A percentile compares a stretch with the other conserved stretches of the same genome.
These are phyloP conservation scores for Aspergillus ochraceus DNA, from an alignment of 2,329 filamentous ascomycete species.

Conservation along the genomic window DNA sequence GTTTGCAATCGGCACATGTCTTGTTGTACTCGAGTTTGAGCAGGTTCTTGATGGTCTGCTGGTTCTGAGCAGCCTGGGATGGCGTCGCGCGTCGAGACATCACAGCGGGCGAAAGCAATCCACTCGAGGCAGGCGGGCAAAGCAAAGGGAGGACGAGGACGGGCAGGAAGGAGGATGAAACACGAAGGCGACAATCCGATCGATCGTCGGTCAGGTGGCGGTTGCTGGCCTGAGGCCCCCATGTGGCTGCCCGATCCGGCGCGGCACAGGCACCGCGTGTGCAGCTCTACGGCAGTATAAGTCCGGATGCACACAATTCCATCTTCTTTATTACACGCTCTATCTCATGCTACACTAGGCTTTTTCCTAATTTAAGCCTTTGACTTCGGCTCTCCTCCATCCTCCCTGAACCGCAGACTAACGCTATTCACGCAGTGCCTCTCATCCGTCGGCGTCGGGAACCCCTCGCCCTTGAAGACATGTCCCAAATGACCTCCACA, in stretches of 20 bases:
- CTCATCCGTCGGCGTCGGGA: conserved; percentile 84
- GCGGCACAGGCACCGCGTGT: conserved; percentile 20
- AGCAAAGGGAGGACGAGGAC: conserved; percentile 6
- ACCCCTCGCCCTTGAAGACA: conserved; percentile 89
- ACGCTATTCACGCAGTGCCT: conserved; percentile 95
- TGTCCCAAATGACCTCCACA: conserved; percentile 91
- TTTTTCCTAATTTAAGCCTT: conserved; percentile 24
- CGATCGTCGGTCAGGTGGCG: conserved; percentile 9
- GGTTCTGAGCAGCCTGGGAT: conserved; percentile 89
- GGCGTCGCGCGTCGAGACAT: conserved; percentile 62
- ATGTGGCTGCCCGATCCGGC: conserved; percentile 20
- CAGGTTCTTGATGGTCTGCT: conserved; percentile 88
- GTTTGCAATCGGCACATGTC: conserved; percentile 96
- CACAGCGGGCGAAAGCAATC: conserved; percentile 10
- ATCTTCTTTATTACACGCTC: background rate
- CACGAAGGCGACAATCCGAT: background rate
- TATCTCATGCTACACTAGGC: background rate
- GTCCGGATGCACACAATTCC: background rate
- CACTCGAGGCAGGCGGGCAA: conserved; percentile 10
- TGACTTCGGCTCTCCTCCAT: conserved; percentile 48
- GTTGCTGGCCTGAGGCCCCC: conserved; percentile 9
- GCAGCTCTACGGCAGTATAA: conserved; percentile 17
- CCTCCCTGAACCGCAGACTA: conserved; percentile 78
- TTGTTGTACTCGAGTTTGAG: conserved; percentile 96
- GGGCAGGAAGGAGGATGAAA: conserved; percentile 11